phyloP scores from a whole-genome alignment of 805 yeast species.

The Saturnispora zaruensis region DNA sequence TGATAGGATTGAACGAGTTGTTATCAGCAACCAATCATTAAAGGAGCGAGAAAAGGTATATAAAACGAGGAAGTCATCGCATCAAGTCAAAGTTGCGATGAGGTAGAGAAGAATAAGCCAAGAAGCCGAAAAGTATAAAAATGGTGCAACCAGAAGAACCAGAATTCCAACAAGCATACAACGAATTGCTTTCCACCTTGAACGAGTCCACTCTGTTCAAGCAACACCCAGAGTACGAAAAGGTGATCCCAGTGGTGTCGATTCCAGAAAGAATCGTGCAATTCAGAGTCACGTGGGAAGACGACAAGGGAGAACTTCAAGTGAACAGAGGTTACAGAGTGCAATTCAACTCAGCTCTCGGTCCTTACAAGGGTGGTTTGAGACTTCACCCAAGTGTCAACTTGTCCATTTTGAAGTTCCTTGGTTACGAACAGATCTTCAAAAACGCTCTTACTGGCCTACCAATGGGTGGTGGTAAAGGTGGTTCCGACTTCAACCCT shows the following conservation, averaged over 20 bases:
- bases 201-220: conserved; percentile 86
- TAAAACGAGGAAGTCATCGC: not conserved
- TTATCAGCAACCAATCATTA: conserved; percentile 2
- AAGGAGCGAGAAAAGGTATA: not conserved
- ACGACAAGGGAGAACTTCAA: conserved; percentile 83
- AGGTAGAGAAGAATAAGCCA: not conserved
- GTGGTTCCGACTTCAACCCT: conserved; percentile 98
- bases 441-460: conserved; percentile 97
- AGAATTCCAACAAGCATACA: conserved; percentile 97
- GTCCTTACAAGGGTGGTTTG: conserved; percentile 99
- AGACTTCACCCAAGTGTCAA: conserved; percentile 97
- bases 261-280: conserved; percentile 94
- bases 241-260: conserved; percentile 81
- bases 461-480: conserved; percentile 99
- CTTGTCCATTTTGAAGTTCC: conserved; percentile 87
- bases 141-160: conserved; percentile 90
- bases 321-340: conserved; percentile 98
- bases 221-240: conserved; percentile 83
- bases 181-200: conserved; percentile 82
- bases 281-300: conserved; percentile 97
- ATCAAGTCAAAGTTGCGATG: not conserved
- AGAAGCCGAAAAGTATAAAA: conserved; percentile 14
- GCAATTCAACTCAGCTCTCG: conserved; percentile 95
- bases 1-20: not conserved
- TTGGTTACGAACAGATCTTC: conserved; percentile 97